Evolutionary conservation across 148 eudicot genomes (phyloP).

Genomic region (Camellia sinensis): DNA sequence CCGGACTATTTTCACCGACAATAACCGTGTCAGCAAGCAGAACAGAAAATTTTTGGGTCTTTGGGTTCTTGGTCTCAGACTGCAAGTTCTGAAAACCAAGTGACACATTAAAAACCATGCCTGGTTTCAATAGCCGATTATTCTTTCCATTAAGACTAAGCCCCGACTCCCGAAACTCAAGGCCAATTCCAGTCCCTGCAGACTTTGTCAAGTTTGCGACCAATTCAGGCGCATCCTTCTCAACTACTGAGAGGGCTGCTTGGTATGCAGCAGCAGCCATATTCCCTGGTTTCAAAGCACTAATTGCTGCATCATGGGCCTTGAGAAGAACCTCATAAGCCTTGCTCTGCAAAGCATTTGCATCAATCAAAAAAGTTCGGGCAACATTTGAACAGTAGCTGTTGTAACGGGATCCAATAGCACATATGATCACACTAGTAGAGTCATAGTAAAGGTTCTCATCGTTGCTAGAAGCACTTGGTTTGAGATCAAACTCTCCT

Average conservation of each 20-base stretch:
- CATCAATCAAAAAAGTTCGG: constrained; percentile 53
- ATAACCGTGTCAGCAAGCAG: constrained; percentile 56
- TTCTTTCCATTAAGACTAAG: constrained; percentile 51
- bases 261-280: constrained; percentile 39
- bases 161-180: constrained; percentile 66
- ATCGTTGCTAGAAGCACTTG: constrained; percentile 60
- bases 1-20: constrained; percentile 34
- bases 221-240: constrained; percentile 57
- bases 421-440: constrained; percentile 56
- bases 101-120: constrained; percentile 59
- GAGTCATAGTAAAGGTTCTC: constrained; percentile 53
- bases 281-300: constrained; percentile 50
- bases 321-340: constrained; percentile 55
- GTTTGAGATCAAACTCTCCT: constrained; percentile 56
- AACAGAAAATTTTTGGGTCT: constrained; percentile 48
- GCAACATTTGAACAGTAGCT: constrained; percentile 61
- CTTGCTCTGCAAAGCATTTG: constrained; percentile 45
- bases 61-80: constrained; percentile 41
- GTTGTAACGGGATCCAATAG: constrained; percentile 56
- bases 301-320: constrained; percentile 66
- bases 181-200: constrained; percentile 68
- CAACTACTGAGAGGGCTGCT: constrained; percentile 49
- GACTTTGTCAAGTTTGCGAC: constrained; percentile 44
- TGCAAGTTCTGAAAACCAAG: constrained; percentile 62
- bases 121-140: constrained; percentile 44